These are phyloP conservation scores for Glomus cerebriforme DNA, from an alignment of 192 early-diverging fungal genomes.

Conservation along the genomic window DNA sequence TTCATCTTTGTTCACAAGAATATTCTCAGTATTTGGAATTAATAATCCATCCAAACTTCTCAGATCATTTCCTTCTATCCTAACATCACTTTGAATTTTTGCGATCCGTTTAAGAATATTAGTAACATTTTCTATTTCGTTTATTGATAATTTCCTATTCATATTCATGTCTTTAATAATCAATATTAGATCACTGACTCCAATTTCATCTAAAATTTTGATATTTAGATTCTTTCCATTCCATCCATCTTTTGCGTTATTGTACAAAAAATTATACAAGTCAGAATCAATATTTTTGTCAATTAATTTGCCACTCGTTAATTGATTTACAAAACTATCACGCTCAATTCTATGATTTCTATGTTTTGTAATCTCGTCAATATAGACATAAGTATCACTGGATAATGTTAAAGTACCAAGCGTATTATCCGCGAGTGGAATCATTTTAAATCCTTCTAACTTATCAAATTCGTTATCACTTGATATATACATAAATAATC, in stretches of 20 bases:
- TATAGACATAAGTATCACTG: too few species aligned
- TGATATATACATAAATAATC: too few species aligned
- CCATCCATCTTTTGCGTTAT: too few species aligned
- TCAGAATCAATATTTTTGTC: too few species aligned
- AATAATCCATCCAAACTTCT: neutral
- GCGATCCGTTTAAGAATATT: neutral
- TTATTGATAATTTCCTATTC: neutral
- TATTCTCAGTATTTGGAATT: neutral
- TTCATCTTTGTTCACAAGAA: neutral
- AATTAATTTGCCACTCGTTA: too few species aligned
- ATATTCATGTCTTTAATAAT: neutral
- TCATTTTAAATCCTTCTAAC: too few species aligned
- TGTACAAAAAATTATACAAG: too few species aligned
- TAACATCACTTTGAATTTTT: neutral
- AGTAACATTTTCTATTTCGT: neutral
- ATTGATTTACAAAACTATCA: too few species aligned
- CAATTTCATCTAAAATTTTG: neutral
- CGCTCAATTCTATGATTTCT: neutral
- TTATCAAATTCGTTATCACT: too few species aligned
- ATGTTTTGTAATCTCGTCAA: too few species aligned
- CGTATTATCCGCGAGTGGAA: too few species aligned
- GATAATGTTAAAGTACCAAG: too few species aligned
- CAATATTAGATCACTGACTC: neutral
- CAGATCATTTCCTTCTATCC: neutral
- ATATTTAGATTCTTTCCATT: neutral